Evolutionary conservation across 78 protist species (phyloP).

Genomic region (Planoprotostelium fungivorum): DNA sequence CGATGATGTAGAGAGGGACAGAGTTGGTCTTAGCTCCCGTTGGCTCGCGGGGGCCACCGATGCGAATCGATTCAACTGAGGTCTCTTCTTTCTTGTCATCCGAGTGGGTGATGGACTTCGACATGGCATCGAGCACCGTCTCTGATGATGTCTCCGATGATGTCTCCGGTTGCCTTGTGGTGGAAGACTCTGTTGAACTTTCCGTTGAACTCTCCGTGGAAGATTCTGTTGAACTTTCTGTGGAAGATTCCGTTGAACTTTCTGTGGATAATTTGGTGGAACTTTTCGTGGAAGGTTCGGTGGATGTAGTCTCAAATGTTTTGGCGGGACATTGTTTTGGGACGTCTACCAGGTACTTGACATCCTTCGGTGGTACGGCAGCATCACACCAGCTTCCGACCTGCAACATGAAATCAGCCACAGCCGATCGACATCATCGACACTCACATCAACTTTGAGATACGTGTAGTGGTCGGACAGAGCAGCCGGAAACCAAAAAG

Average conservation of each 20-base stretch:
- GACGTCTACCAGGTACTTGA: background rate
- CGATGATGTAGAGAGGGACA: background rate
- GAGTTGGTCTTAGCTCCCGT: background rate
- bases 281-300: background rate
- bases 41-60: background rate
- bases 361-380: background rate
- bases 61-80: background rate
- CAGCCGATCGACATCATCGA: background rate
- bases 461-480: background rate
- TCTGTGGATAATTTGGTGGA: background rate
- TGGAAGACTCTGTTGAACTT: background rate
- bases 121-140: background rate
- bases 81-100: background rate
- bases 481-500: background rate
- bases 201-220: background rate
- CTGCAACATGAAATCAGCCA: background rate
- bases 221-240: background rate
- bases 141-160: background rate
- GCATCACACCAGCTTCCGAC: background rate
- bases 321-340: background rate
- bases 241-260: background rate
- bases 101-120: too few relatives aligned
- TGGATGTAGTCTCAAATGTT: background rate
- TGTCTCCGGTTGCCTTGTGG: background rate
- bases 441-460: background rate